Percentiles rank a stretch among this genome's conserved stretches.
Conservation (phyloP, 139 green algal species). For the Tetradesmus obliquus region DNA sequence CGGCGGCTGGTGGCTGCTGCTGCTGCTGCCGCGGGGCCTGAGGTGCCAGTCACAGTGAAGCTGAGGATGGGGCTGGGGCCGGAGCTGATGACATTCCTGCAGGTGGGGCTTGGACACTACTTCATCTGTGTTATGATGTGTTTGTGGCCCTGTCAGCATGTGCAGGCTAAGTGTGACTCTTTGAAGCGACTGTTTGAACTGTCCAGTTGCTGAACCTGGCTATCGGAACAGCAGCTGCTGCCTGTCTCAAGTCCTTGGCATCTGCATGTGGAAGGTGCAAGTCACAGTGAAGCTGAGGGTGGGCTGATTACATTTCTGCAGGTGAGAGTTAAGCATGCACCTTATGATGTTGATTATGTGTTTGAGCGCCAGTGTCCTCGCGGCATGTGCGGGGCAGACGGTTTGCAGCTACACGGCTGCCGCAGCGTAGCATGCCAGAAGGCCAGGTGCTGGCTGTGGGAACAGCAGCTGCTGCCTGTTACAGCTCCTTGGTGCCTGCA, state of each 20-base stretch:
- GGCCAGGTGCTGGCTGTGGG: too few species aligned
- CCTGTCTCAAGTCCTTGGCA: too few species aligned
- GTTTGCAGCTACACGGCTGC: too few species aligned
- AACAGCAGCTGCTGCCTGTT: too few species aligned
- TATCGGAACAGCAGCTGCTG: too few species aligned
- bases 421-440: too few species aligned
- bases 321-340: not conserved
- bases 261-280: not conserved
- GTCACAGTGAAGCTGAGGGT: not conserved
- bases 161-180: not conserved
- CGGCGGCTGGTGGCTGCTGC: constrained; percentile 55
- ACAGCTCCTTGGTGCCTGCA: not conserved
- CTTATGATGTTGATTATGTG: too few species aligned
- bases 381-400: too few species aligned
- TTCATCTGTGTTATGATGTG: not conserved
- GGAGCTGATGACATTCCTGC: constrained; percentile 48
- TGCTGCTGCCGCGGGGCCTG: constrained; percentile 39
- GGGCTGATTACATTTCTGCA: not conserved
- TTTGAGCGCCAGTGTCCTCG: too few species aligned
- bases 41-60: constrained; percentile 68
- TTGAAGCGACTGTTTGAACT: not conserved
- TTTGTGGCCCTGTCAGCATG: not conserved
- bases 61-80: constrained; percentile 56
- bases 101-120: constrained; percentile 26
- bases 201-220: too few species aligned